phyloP scores from a whole-genome alignment of 2,329 filamentous ascomycete genomes.

The Aquanectria penicillioides region DNA sequence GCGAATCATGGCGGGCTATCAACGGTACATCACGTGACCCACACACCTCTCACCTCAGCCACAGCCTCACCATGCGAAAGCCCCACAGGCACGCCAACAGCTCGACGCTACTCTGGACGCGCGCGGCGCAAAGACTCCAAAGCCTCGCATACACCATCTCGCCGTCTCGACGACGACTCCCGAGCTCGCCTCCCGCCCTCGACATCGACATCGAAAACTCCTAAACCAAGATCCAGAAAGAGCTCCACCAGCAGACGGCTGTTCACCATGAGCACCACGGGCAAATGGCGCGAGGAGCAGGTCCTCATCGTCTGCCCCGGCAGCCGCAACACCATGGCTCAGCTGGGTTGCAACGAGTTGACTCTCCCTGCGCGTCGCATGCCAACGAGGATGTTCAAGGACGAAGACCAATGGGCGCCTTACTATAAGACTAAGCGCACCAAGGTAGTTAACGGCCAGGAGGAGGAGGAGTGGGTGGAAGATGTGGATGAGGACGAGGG shows the following conservation, averaged over 20 bases:
- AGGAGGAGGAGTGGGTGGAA: conserved; percentile 82
- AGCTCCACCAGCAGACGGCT: conserved; percentile 20
- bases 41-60: not conserved
- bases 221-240: conserved; percentile 14
- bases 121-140: conserved; percentile 36
- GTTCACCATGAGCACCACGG: conserved; percentile 60
- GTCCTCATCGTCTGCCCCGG: conserved; percentile 80
- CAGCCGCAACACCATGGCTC: conserved; percentile 89
- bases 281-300: conserved; percentile 73
- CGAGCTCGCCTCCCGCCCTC: not conserved
- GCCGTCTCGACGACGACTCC: conserved; percentile 13
- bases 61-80: not conserved
- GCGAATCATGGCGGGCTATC: no score
- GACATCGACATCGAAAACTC: not conserved
- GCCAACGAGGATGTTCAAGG: conserved; percentile 93
- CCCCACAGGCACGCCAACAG: conserved; percentile 5
- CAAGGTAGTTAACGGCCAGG: conserved; percentile 59
- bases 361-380: conserved; percentile 89
- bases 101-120: conserved; percentile 17
- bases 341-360: conserved; percentile 89
- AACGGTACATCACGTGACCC: conserved; percentile 7
- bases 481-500: conserved; percentile 88
- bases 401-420: conserved; percentile 80
- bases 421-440: conserved; percentile 78
- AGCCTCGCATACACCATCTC: conserved; percentile 33